These are phyloP conservation scores for Sporothrix pseudoabietina DNA, from an alignment of 2,329 filamentous ascomycete genomes.

Conservation along the genomic window DNA sequence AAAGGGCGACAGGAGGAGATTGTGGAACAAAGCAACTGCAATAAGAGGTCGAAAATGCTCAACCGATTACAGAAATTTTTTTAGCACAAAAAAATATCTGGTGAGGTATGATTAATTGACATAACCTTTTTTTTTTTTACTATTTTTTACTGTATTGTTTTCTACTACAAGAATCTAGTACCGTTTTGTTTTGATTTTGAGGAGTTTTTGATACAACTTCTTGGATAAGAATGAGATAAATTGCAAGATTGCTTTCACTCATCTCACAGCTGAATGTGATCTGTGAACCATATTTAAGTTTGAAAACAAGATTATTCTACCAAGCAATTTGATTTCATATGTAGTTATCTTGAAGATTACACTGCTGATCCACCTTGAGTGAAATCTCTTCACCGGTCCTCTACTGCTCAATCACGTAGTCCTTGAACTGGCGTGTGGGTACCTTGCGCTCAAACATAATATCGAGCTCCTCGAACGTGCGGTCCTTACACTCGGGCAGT, in stretches of 20 bases:
- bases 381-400: not conserved
- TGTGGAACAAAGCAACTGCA: not conserved
- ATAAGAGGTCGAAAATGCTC: slow-evolving; percentile 3
- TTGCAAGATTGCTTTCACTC: no score
- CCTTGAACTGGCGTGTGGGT: slow-evolving; percentile 34
- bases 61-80: not conserved
- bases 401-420: slow-evolving; percentile 25
- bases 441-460: slow-evolving; percentile 44
- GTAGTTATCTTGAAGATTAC: not conserved
- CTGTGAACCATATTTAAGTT: not conserved
- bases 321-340: not conserved
- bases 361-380: not conserved
- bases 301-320: not conserved
- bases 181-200: no score
- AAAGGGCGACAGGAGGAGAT: not conserved
- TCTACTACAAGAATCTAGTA: no score
- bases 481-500: slow-evolving; percentile 49
- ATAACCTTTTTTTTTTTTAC: no score
- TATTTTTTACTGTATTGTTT: no score
- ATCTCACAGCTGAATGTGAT: no score
- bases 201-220: no score
- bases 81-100: not conserved
- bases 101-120: no score
- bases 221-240: no score
- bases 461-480: slow-evolving; percentile 53